These are phyloP conservation scores for Mangifera indica DNA, from an alignment of 345 rosid species.

Conservation along the genomic window DNA sequence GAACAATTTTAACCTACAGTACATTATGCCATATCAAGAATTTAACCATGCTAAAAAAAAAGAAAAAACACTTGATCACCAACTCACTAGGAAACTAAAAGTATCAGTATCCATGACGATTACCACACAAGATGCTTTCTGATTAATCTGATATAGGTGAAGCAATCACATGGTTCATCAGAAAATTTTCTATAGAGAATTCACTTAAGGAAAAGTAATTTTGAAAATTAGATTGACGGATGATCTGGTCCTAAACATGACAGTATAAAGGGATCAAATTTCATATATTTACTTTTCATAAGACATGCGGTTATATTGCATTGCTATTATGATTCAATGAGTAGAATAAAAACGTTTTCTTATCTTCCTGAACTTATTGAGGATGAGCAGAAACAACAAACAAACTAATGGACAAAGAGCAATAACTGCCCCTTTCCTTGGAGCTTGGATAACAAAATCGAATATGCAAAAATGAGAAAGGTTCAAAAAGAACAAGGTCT, in stretches of 20 bases:
- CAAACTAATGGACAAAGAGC: background rate
- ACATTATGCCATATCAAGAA: background rate
- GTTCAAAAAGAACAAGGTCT: background rate
- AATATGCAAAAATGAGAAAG: conserved; percentile 1
- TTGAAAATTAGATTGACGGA: background rate
- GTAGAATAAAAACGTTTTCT: background rate
- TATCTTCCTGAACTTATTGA: background rate
- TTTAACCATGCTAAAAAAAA: background rate
- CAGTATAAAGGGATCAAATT: too few species aligned
- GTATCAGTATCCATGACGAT: background rate
- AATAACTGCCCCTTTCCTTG: background rate
- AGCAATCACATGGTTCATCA: background rate
- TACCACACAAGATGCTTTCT: background rate
- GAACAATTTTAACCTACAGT: background rate
- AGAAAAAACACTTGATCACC: background rate
- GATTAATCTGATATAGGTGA: background rate
- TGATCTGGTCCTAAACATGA: background rate
- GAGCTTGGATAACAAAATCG: background rate
- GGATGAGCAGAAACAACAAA: background rate
- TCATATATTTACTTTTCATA: too few species aligned
- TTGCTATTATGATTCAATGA: background rate
- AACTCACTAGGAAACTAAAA: background rate
- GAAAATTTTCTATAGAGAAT: background rate
- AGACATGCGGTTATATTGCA: background rate
- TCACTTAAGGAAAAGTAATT: background rate